Percentiles rank a stretch among this genome's conserved stretches.
phyloP scores from a whole-genome alignment of 306 rosid species.

The Malus fusca region DNA sequence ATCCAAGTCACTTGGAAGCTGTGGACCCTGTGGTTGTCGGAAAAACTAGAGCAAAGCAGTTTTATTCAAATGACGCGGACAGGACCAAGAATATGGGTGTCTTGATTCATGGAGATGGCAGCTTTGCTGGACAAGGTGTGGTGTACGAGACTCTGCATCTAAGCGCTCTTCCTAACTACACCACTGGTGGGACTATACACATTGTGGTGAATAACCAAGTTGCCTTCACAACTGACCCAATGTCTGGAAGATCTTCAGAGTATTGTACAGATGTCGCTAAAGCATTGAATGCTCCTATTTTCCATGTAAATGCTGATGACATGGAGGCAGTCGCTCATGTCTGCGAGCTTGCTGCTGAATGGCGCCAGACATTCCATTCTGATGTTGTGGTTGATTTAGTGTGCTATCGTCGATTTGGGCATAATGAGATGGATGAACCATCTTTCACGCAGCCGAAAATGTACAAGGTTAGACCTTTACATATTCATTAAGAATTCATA shows the following conservation, averaged over 20 bases:
- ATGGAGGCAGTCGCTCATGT: conserved; percentile 97
- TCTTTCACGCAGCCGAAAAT: conserved; percentile 95
- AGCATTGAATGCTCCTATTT: conserved; percentile 84
- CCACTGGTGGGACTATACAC: conserved; percentile 93
- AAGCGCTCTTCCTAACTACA: conserved; percentile 91
- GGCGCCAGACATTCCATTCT: conserved; percentile 97
- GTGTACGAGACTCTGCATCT: conserved; percentile 92
- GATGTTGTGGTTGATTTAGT: conserved; percentile 94
- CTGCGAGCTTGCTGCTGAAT: conserved; percentile 95
- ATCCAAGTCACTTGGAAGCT: conserved; percentile 95
- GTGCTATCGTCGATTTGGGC: conserved; percentile 92
- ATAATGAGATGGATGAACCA: conserved; percentile 98
- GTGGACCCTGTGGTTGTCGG: conserved; percentile 89
- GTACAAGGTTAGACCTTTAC: conserved; percentile 66
- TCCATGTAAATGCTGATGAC: conserved; percentile 87
- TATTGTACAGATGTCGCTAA: conserved; percentile 95
- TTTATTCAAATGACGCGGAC: conserved; percentile 59
- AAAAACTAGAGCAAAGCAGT: conserved; percentile 94
- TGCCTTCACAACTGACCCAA: conserved; percentile 94
- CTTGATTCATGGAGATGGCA: conserved; percentile 95
- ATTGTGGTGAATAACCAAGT: conserved; percentile 88
- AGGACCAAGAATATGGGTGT: conserved; percentile 77
- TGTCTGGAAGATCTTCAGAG: conserved; percentile 76
- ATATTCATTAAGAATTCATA: conserved; percentile 1
- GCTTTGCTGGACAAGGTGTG: conserved; percentile 98